phyloP scores from a whole-genome alignment of 176 grass and related monocot species.

The Oryza longistaminata region DNA sequence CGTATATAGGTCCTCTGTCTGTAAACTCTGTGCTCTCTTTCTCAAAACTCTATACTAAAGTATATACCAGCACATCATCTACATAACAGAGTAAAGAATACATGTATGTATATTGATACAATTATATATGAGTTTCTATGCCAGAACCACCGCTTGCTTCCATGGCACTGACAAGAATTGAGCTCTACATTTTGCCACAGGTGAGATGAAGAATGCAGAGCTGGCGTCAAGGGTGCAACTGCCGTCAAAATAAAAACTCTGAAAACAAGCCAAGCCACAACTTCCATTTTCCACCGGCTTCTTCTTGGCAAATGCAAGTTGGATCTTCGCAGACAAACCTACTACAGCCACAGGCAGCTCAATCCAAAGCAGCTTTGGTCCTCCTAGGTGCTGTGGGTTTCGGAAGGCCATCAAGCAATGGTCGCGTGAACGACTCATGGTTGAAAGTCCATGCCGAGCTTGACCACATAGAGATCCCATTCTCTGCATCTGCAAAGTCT shows the following conservation, averaged over 20 bases:
- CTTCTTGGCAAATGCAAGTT: neutral
- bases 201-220: too few species aligned
- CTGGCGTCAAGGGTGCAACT: too few species aligned
- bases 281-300: neutral
- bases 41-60: neutral
- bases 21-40: neutral
- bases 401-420: slow-evolving; percentile 42
- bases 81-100: neutral
- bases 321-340: neutral
- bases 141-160: neutral
- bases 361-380: slow-evolving; percentile 72
- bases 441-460: slow-evolving; percentile 58
- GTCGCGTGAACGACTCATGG: slow-evolving; percentile 49
- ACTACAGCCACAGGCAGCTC: neutral
- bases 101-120: neutral
- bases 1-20: neutral
- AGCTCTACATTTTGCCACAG: neutral
- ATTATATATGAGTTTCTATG: neutral
- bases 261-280: neutral
- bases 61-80: neutral
- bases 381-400: slow-evolving; percentile 35
- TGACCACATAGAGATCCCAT: slow-evolving; percentile 44
- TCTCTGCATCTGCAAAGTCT: slow-evolving; percentile 47
- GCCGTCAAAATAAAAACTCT: too few species aligned
- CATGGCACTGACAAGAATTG: neutral